Conservation (phyloP, 2,329 filamentous ascomycete species). For the Talaromyces sp. region DNA sequence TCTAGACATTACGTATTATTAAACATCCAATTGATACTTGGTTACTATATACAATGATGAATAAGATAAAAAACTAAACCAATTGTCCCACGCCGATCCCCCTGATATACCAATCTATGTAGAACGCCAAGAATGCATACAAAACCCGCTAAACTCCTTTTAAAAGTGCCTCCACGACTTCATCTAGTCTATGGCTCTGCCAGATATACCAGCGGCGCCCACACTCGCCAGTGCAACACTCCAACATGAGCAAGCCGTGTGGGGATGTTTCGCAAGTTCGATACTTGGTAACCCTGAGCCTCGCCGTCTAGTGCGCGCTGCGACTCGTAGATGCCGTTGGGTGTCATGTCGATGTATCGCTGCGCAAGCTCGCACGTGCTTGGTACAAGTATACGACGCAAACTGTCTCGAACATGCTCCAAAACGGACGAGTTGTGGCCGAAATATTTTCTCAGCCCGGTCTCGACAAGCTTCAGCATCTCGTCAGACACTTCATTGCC, state of each 20-base stretch:
- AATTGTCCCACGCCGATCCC: neutral
- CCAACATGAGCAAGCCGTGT: constrained; percentile 76
- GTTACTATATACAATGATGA: neutral
- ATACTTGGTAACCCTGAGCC: neutral
- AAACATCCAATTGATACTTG: too few relatives aligned
- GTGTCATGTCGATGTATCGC: constrained; percentile 35
- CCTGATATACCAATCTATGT: neutral
- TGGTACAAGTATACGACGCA: constrained; percentile 28
- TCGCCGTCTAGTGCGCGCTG: constrained; percentile 22
- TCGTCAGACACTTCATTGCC: constrained; percentile 25
- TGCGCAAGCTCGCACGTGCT: constrained; percentile 24
- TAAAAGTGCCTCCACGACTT: neutral
- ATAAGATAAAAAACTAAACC: neutral
- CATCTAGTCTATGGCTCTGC: constrained; percentile 15
- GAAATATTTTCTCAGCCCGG: constrained; percentile 28
- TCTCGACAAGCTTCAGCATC: constrained; percentile 28
- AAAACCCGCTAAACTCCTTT: constrained; percentile 2
- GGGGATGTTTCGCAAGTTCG: constrained; percentile 43
- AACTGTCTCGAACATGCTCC: constrained; percentile 25
- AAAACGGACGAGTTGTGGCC: constrained; percentile 25
- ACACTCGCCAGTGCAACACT: constrained; percentile 84
- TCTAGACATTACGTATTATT: too few relatives aligned
- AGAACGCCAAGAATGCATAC: constrained; percentile 6
- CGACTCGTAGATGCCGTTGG: constrained; percentile 38
- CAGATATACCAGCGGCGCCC: constrained; percentile 67